A percentile compares a stretch with the other conserved stretches of the same genome.
Conservation (phyloP, 2,329 filamentous ascomycete genomes). For the Colletotrichum musae region DNA sequence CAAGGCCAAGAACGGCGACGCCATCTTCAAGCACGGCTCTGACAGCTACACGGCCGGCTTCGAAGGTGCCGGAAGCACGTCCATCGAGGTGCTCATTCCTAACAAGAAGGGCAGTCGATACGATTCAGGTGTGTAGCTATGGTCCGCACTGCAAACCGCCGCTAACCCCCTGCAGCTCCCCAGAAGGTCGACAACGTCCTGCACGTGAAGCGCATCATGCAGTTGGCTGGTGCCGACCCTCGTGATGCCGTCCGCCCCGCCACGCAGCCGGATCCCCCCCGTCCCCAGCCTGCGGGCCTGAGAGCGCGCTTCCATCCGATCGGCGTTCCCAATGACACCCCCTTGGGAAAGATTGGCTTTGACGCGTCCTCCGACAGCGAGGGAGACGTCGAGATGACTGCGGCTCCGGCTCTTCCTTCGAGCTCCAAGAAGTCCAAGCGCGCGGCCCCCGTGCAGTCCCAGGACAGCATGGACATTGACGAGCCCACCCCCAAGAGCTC, state of each 20-base stretch:
- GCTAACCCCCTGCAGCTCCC: constrained; percentile 43
- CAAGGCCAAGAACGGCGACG: constrained; percentile 65
- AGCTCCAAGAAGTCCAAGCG: constrained; percentile 52
- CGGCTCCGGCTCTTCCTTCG: constrained; percentile 50
- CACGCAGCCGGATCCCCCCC: constrained; percentile 63
- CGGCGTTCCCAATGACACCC: constrained; percentile 61
- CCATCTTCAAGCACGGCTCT: constrained; percentile 74
- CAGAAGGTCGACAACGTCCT: constrained; percentile 71
- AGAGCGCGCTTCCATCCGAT: constrained; percentile 78
- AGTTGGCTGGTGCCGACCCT: constrained; percentile 61
- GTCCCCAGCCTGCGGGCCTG: constrained; percentile 77
- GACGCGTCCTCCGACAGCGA: constrained; percentile 59
- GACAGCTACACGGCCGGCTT: constrained; percentile 73
- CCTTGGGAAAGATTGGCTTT: constrained; percentile 55
- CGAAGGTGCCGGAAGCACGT: constrained; percentile 64
- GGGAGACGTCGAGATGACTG: constrained; percentile 61
- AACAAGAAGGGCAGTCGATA: constrained; percentile 69
- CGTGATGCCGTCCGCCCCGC: constrained; percentile 56
- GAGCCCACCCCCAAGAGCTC: constrained; percentile 41
- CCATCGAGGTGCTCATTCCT: constrained; percentile 74
- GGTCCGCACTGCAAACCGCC: neutral
- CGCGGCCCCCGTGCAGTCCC: constrained; percentile 45
- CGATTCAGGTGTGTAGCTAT: constrained; percentile 62
- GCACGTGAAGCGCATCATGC: constrained; percentile 75
- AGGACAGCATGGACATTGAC: constrained; percentile 44